Percentiles rank a stretch among this genome's conserved stretches.
phyloP scores from a whole-genome alignment of 805 yeast species.

The Sugiyamaella floridensis region DNA sequence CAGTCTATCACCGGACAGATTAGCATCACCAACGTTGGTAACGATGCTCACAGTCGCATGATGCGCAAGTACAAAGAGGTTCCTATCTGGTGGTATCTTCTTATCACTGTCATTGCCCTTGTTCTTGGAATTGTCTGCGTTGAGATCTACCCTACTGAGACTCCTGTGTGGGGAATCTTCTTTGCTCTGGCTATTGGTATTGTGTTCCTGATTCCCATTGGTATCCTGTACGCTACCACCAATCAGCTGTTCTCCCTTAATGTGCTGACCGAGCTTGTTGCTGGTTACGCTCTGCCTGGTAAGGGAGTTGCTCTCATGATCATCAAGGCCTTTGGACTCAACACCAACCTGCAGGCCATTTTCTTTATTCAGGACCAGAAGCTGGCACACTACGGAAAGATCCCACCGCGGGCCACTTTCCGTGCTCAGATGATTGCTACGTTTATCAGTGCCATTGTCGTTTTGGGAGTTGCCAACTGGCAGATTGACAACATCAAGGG shows the following conservation, averaged over 20 bases:
- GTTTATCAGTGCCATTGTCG: conserved; percentile 31
- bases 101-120: conserved; percentile 39
- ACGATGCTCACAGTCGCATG: conserved; percentile 27
- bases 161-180: conserved; percentile 58
- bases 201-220: conserved; percentile 54
- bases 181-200: conserved; percentile 48
- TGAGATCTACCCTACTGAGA: conserved; percentile 38
- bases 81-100: conserved; percentile 69
- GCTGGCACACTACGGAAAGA: conserved; percentile 50
- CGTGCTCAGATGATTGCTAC: conserved; percentile 38
- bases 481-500: conserved; percentile 29
- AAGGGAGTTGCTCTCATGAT: conserved; percentile 45
- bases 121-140: conserved; percentile 39
- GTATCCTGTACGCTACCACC: conserved; percentile 53
- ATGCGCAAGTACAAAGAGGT: conserved; percentile 56
- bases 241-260: conserved; percentile 52
- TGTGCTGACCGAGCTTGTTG: conserved; percentile 55
- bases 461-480: conserved; percentile 29
- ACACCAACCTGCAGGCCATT: conserved; percentile 37
- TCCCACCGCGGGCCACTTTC: conserved; percentile 47
- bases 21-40: conserved; percentile 47
- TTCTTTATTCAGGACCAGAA: conserved; percentile 51
- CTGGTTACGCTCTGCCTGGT: conserved; percentile 62
- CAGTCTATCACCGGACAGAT: conserved; percentile 27
- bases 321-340: conserved; percentile 4